A percentile compares a stretch with the other conserved stretches of the same genome.
These are phyloP conservation scores for Lactifluus echinatus DNA, from an alignment of 768 basidiomycete species.

Conservation along the genomic window DNA sequence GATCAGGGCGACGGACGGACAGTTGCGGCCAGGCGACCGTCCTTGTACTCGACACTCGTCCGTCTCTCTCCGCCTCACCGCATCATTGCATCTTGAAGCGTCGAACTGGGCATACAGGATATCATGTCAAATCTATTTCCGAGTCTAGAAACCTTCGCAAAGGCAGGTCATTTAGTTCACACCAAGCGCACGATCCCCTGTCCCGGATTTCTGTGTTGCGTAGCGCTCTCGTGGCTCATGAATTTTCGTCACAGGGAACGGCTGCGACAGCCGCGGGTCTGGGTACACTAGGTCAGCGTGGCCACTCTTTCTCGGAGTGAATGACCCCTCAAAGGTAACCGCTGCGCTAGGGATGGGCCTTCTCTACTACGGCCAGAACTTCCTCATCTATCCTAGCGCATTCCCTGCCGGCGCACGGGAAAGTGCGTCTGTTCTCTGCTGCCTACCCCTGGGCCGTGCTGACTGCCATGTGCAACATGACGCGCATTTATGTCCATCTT, in stretches of 20 bases:
- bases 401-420: slow-evolving; percentile 73
- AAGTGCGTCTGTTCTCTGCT: slow-evolving; percentile 34
- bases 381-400: slow-evolving; percentile 84
- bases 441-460: background rate
- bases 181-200: background rate
- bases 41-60: too few species aligned
- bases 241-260: slow-evolving; percentile 25
- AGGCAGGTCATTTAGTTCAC: slow-evolving; percentile 26
- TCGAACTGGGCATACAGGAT: background rate
- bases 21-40: too few species aligned
- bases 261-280: slow-evolving; percentile 32
- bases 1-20: too few species aligned
- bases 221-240: background rate
- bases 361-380: slow-evolving; percentile 80
- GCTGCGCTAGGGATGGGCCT: slow-evolving; percentile 50
- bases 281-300: slow-evolving; percentile 29
- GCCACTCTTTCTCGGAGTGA: slow-evolving; percentile 1
- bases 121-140: slow-evolving; percentile 35
- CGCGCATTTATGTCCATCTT: background rate
- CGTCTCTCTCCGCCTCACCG: too few species aligned
- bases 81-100: too few species aligned
- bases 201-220: background rate
- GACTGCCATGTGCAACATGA: background rate
- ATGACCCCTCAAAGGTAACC: background rate
- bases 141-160: slow-evolving; percentile 37